Base-by-base conservation (phyloP, 768 basidiomycete genomes). In the Lentinus brumalis region DNA sequence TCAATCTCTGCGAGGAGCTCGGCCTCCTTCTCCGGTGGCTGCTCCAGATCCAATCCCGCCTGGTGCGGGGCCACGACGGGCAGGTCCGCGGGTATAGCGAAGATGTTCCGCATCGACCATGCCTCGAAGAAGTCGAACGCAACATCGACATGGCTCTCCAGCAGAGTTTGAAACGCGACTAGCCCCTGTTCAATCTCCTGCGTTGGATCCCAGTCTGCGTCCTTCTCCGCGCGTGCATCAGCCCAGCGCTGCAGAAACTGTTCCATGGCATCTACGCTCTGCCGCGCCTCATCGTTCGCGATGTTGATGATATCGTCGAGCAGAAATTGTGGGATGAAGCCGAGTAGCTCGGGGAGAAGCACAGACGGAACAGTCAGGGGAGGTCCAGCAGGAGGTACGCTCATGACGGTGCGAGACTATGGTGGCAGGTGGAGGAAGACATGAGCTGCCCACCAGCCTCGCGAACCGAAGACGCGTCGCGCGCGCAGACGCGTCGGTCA, bases 71-170 rank as follows among this genome's bases (percentile, higher is more conserved):
- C 80, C 14, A 93, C 85, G 35, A 93, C 76, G 0, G 87, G 87
- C 38, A 92, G 68, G 61, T 87, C 85, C 3, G 83, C 78, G 0
- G 87, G 84, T 15, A 94, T 81, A 53, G 86, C 83, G 67, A 96
- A 96, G 58, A 94, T 89, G 74, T 96, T 97, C 44, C 93, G 79
- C 69, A 94, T 73, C 11, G 86, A 87, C 94, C 94, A 96, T 0
- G 87, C 88, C 74, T 94, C 94, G 67, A 97, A 92, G 70, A 89
- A 91, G 72, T 97, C 94, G 61, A 96, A 92, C 0, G 94, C 94
- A 47, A 92, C 82, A 69, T 97, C 94, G 46, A 91, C 88, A 66
- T 95, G 94, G 56, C 86, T 86, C 69, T 95, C 92, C 14, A 97
- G 80, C 46, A 96, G 80, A 0, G 94, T 95, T 72, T 96, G 92